A percentile compares a stretch with the other conserved stretches of the same genome.
Evolutionary conservation across 306 rosid genomes (phyloP).

Genomic region (Lathyrus tuberosus): DNA sequence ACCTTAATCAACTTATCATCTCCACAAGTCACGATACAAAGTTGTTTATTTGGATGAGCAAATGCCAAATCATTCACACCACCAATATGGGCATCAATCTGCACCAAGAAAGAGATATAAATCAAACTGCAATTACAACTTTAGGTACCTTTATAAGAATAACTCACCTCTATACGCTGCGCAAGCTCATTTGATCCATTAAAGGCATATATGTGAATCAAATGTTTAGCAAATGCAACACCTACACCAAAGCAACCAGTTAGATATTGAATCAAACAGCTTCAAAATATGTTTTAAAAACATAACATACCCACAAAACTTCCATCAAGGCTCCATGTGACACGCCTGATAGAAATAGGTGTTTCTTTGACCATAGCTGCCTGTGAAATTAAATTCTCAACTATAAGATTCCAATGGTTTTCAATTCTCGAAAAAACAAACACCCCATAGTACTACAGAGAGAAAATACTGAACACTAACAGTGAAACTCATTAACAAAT

Average conservation of each 20-base stretch:
- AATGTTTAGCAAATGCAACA: constrained; percentile 83
- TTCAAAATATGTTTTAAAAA: constrained; percentile 32
- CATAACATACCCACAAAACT: constrained; percentile 72
- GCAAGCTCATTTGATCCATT: constrained; percentile 66
- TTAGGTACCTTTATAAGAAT: constrained; percentile 34
- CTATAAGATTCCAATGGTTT: constrained; percentile 44
- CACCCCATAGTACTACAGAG: constrained; percentile 25
- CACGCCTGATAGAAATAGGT: constrained; percentile 74
- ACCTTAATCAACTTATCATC: constrained; percentile 92
- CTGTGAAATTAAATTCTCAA: constrained; percentile 52
- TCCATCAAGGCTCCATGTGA: constrained; percentile 91
- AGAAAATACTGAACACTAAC: constrained; percentile 8
- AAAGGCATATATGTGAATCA: constrained; percentile 78
- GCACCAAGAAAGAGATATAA: constrained; percentile 37
- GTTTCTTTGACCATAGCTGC: constrained; percentile 58
- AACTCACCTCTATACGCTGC: constrained; percentile 70
- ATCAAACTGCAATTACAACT: constrained; percentile 39
- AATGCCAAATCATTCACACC: constrained; percentile 90
- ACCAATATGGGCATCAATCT: constrained; percentile 89
- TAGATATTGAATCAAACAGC: constrained; percentile 36
- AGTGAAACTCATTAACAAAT: constrained; percentile 9
- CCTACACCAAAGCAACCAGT: constrained; percentile 57
- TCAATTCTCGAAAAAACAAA: constrained; percentile 39
- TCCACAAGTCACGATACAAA: constrained; percentile 82
- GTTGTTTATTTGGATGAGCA: constrained; percentile 83